phyloP scores from a whole-genome alignment of 163 green algal species.

The Smithsoniella earleae region DNA sequence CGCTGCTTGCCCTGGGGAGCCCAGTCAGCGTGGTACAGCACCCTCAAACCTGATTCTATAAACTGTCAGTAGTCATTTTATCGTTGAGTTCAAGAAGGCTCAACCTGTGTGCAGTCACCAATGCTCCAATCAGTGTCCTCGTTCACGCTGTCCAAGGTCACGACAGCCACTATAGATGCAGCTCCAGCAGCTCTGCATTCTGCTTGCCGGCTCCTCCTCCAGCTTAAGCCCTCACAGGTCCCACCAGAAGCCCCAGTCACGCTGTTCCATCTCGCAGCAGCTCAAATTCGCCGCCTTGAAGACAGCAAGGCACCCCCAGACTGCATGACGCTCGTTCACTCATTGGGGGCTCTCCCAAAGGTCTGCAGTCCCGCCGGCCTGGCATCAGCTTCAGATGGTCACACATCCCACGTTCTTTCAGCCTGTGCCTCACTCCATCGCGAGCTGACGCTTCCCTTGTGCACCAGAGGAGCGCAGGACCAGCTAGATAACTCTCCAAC shows the following conservation, averaged over 20 bases:
- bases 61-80: background rate
- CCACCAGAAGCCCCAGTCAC: background rate
- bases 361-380: no score
- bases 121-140: background rate
- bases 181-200: background rate
- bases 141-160: slow-evolving; percentile 26
- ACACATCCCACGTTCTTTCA: no score
- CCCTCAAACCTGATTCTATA: background rate
- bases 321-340: no score
- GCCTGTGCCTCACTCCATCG: no score
- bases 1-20: background rate
- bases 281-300: background rate
- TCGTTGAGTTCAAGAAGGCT: background rate
- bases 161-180: background rate
- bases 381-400: no score
- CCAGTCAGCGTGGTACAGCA: background rate
- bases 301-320: slow-evolving; percentile 3
- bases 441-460: no score
- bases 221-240: background rate
- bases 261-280: slow-evolving; percentile 19
- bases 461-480: no score
- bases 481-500: no score
- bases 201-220: background rate
- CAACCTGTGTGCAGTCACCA: background rate
- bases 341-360: no score